Evolutionary conservation across 2,329 filamentous ascomycete species (phyloP).

Genomic region (Monosporascus ibericus): DNA sequence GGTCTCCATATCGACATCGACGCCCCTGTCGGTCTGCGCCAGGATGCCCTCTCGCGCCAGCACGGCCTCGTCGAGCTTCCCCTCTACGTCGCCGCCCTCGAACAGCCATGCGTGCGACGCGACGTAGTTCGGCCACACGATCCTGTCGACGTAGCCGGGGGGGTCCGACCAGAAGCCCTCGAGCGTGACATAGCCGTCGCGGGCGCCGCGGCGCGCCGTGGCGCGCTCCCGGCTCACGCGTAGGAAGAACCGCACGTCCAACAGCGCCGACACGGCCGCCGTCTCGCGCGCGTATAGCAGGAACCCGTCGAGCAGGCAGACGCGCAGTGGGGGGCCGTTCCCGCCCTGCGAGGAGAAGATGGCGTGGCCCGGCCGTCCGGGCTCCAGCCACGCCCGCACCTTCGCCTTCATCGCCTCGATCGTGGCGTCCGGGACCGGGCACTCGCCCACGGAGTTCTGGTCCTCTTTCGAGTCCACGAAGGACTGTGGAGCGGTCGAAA

Average conservation of each 20-base stretch:
- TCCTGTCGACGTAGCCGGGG: conserved; percentile 84
- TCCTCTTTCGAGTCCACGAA: conserved; percentile 53
- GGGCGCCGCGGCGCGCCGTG: conserved; percentile 58
- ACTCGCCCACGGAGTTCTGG: conserved; percentile 52
- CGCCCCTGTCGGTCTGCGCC: conserved; percentile 34
- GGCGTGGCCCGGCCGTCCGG: conserved; percentile 37
- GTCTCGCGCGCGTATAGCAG: conserved; percentile 63
- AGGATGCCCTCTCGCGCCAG: conserved; percentile 38
- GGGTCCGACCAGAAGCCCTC: conserved; percentile 96
- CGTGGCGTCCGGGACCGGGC: conserved; percentile 42
- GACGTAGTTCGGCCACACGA: conserved; percentile 96
- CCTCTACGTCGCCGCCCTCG: conserved; percentile 58
- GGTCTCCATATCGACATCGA: conserved; percentile 54
- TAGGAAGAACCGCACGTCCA: conserved; percentile 77
- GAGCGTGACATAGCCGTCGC: conserved; percentile 71
- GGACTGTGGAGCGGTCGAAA: conserved; percentile 29
- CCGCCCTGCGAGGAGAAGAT: conserved; percentile 5
- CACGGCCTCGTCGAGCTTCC: conserved; percentile 37
- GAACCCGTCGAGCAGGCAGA: conserved; percentile 85
- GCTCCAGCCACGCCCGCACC: conserved; percentile 41
- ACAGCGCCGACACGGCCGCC: conserved; percentile 36
- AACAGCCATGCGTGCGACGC: conserved; percentile 78
- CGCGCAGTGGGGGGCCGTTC: conserved; percentile 25
- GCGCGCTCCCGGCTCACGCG: conserved; percentile 60
- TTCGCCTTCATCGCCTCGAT: conserved; percentile 41